Conservation (phyloP, 208 protist species). For the Leishmania guyanensis region DNA sequence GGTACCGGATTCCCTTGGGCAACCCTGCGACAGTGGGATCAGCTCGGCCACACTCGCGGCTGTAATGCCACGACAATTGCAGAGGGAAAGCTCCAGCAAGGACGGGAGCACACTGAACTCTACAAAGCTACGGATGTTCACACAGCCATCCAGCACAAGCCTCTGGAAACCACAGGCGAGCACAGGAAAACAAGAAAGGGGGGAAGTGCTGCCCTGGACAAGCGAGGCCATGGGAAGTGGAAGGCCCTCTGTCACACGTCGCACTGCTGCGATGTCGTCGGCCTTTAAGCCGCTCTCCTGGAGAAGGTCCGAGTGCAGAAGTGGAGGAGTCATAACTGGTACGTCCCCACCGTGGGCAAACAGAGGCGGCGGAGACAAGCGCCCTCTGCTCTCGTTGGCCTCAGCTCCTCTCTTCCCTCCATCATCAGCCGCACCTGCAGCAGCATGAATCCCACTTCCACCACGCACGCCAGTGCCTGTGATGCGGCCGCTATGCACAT, state of each 20-base stretch:
- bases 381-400: not conserved
- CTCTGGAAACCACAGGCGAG: not conserved
- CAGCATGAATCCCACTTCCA: not conserved
- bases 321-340: not conserved
- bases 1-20: not conserved
- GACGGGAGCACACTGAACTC: slow-evolving; percentile 1
- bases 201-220: not conserved
- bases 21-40: too few relatives aligned
- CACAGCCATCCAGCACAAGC: slow-evolving; percentile 23
- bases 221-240: not conserved
- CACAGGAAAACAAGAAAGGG: not conserved
- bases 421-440: not conserved
- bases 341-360: not conserved
- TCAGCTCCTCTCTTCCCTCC: not conserved
- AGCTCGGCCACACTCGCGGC: slow-evolving; percentile 6
- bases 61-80: slow-evolving; percentile 16
- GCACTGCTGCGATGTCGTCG: not conserved
- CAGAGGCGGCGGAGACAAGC: not conserved
- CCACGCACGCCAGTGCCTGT: slow-evolving; percentile 3
- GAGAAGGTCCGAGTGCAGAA: not conserved
- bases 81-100: slow-evolving; percentile 13
- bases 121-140: slow-evolving; percentile 10
- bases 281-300: not conserved
- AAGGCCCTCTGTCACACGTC: not conserved
- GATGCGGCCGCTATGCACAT: slow-evolving; percentile 13